Percentiles rank a stretch among this genome's conserved stretches.
These are phyloP conservation scores for Mrakia hoshinonis DNA, from an alignment of 768 basidiomycete species.

Conservation along the genomic window DNA sequence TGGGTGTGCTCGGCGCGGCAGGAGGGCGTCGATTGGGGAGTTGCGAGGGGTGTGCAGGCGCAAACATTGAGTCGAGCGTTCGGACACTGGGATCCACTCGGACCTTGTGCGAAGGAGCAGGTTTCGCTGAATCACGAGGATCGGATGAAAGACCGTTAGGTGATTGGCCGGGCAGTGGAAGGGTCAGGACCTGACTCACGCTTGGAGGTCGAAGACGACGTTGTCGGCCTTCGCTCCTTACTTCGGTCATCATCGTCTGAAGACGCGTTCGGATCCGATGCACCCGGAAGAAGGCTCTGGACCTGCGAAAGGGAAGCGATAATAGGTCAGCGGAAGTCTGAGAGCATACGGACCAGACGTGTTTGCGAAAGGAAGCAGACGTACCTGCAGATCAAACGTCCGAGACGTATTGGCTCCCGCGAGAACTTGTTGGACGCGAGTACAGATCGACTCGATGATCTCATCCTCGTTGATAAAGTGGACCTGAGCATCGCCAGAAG, in stretches of 20 bases:
- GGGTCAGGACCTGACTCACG: not conserved
- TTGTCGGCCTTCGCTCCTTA: not conserved
- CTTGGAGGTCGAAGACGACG: not conserved
- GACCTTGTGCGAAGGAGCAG: conserved; percentile 14
- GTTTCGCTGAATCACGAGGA: conserved; percentile 13
- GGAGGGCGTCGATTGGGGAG: conserved; percentile 1
- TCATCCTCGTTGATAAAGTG: conserved; percentile 86
- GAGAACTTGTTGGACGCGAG: conserved; percentile 60
- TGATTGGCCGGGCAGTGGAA: too few relatives aligned
- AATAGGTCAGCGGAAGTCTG: not conserved
- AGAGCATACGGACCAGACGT: not conserved
- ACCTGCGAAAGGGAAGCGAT: not conserved
- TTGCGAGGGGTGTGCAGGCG: conserved; percentile 53
- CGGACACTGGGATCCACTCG: conserved; percentile 64
- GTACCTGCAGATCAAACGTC: conserved; percentile 44
- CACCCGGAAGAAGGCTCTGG: conserved; percentile 40
- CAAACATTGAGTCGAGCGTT: conserved; percentile 84
- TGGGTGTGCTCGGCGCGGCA: not conserved
- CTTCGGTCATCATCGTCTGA: conserved; percentile 1
- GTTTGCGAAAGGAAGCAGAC: conserved; percentile 1
- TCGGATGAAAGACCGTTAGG: not conserved
- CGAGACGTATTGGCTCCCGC: conserved; percentile 45
- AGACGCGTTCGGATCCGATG: conserved; percentile 24
- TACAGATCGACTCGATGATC: conserved; percentile 67
- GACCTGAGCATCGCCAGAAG: conserved; percentile 39